These are phyloP conservation scores for Solanum medicagineum DNA, from an alignment of 257 asterid genomes.

Conservation along the genomic window DNA sequence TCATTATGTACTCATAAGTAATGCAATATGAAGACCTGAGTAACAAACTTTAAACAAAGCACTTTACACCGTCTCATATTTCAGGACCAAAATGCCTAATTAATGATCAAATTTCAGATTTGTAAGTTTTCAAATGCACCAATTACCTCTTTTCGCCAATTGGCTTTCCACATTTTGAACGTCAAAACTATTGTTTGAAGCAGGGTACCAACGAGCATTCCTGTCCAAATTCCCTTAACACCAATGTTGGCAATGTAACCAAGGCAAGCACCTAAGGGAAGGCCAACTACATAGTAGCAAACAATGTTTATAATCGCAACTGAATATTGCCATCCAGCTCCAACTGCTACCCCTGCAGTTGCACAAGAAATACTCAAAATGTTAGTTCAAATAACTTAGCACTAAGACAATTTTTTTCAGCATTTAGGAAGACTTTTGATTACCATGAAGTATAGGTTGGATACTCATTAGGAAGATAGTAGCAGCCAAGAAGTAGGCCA, in stretches of 20 bases:
- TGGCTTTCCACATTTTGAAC: slow-evolving; percentile 22
- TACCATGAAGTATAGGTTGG: slow-evolving; percentile 80
- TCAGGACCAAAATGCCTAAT: not conserved
- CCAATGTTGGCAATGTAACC: slow-evolving; percentile 53
- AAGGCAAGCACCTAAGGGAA: slow-evolving; percentile 71
- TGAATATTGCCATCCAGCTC: slow-evolving; percentile 80
- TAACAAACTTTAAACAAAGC: not conserved
- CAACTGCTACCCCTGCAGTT: slow-evolving; percentile 78
- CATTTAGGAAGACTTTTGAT: not conserved
- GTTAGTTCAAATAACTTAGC: not conserved
- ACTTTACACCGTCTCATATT: not conserved
- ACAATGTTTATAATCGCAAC: slow-evolving; percentile 54
- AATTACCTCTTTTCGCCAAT: slow-evolving; percentile 61
- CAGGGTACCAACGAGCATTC: slow-evolving; percentile 61
- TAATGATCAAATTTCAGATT: not conserved
- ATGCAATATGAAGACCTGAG: not conserved
- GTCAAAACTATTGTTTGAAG: slow-evolving; percentile 49
- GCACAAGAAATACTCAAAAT: not conserved
- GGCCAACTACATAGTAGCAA: slow-evolving; percentile 57
- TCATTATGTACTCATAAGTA: not conserved
- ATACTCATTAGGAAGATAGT: slow-evolving; percentile 68
- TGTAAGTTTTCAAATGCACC: not conserved
- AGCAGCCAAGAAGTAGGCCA: slow-evolving; percentile 58
- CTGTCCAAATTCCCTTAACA: slow-evolving; percentile 71
- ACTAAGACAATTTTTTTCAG: not conserved